phyloP scores from a whole-genome alignment of 2,329 filamentous ascomycete species.

The Cladorrhinum sp. region DNA sequence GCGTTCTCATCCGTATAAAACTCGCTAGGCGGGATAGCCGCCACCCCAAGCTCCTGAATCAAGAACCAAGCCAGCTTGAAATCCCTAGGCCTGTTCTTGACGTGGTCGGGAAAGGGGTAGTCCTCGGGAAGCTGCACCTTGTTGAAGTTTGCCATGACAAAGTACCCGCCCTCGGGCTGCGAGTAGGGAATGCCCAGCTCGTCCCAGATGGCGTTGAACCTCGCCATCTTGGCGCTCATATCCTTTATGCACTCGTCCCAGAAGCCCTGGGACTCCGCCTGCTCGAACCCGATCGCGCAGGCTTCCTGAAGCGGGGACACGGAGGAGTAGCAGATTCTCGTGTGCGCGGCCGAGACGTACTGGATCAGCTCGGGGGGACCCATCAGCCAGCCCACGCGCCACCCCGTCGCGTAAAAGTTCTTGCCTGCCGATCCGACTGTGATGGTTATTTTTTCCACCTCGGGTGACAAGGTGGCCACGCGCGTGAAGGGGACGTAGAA shows the following conservation, averaged over 20 bases:
- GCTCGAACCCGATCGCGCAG: conserved; percentile 87
- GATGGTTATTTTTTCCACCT: conserved; percentile 81
- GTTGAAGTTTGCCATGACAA: conserved; percentile 89
- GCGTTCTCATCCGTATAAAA: conserved; percentile 88
- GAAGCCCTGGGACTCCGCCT: conserved; percentile 81
- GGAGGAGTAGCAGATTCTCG: conserved; percentile 91
- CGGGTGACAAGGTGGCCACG: conserved; percentile 84
- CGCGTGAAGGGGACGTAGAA: conserved; percentile 95
- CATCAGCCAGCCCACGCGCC: conserved; percentile 91
- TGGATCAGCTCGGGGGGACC: conserved; percentile 85
- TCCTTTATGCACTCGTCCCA: conserved; percentile 80
- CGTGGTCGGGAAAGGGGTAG: conserved; percentile 87
- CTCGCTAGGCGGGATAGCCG: conserved; percentile 93
- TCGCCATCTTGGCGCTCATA: conserved; percentile 85
- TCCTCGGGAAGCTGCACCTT: conserved; percentile 79
- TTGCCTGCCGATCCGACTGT: conserved; percentile 96
- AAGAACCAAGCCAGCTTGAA: conserved; percentile 96
- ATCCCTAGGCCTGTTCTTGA: conserved; percentile 80
- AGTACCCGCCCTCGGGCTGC: conserved; percentile 94
- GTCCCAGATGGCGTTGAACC: conserved; percentile 78
- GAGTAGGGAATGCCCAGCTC: conserved; percentile 79
- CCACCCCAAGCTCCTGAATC: conserved; percentile 93
- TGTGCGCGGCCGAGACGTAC: conserved; percentile 89
- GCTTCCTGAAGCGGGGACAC: conserved; percentile 94
- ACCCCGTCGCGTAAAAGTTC: conserved; percentile 97